Conservation (phyloP, 805 yeast genomes). For the Nakazawaea wyomingensis region DNA sequence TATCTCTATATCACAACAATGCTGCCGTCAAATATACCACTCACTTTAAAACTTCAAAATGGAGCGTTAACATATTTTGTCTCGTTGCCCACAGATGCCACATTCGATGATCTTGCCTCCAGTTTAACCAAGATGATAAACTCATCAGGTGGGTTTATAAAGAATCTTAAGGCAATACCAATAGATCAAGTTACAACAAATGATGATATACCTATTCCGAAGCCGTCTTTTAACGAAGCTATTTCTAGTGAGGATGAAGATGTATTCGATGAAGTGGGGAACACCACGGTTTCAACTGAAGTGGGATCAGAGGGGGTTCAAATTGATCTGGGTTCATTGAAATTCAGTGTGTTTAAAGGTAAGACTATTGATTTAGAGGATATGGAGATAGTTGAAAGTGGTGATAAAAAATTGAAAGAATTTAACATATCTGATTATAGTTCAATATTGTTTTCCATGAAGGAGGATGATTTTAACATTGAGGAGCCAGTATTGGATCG, state of each 20-base stretch:
- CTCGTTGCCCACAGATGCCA: slow-evolving; percentile 19
- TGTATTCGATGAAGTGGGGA: slow-evolving; percentile 15
- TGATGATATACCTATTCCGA: slow-evolving; percentile 35
- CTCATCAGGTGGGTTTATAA: slow-evolving; percentile 43
- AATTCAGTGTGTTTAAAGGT: slow-evolving; percentile 29
- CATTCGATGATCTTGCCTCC: slow-evolving; percentile 22
- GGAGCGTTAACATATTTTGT: slow-evolving; percentile 30
- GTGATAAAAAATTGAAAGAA: slow-evolving; percentile 24
- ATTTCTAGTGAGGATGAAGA: slow-evolving; percentile 26
- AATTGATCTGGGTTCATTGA: slow-evolving; percentile 23
- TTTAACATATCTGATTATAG: slow-evolving; percentile 35
- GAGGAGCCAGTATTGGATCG: slow-evolving; percentile 16
- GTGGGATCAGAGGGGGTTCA: slow-evolving; percentile 13
- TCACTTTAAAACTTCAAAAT: slow-evolving; percentile 28
- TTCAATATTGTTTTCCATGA: slow-evolving; percentile 34
- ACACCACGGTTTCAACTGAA: slow-evolving; percentile 7
- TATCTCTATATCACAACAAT: not conserved
- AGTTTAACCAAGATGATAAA: slow-evolving; percentile 34
- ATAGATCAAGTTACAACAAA: slow-evolving; percentile 23
- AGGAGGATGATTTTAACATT: slow-evolving; percentile 31
- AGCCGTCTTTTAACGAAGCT: slow-evolving; percentile 28
- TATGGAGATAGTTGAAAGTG: slow-evolving; percentile 19
- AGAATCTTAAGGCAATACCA: slow-evolving; percentile 22
- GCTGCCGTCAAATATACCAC: slow-evolving; percentile 14
- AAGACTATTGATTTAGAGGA: slow-evolving; percentile 23